Conservation (phyloP, 2,329 filamentous ascomycete genomes). For the Stachybotrys elegans region DNA sequence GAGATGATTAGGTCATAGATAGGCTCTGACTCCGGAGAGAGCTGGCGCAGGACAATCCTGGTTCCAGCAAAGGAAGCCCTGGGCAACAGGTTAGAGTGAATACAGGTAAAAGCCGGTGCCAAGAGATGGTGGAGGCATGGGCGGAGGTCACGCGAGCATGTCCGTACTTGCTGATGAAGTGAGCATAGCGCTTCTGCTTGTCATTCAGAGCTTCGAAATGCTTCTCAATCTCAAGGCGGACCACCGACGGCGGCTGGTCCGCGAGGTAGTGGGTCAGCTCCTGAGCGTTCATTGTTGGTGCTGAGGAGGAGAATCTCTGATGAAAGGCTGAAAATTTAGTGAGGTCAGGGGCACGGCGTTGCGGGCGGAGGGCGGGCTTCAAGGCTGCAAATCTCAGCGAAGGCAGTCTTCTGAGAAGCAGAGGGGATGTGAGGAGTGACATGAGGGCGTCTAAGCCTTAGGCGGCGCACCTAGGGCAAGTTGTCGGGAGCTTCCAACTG, state of each 20-base stretch:
- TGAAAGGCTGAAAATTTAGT: conserved; percentile 15
- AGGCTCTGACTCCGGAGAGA: conserved; percentile 74
- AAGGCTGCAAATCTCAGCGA: conserved; percentile 24
- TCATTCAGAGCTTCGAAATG: conserved; percentile 78
- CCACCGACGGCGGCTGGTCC: conserved; percentile 83
- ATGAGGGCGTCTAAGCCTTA: conserved; percentile 15
- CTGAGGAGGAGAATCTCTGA: conserved; percentile 25
- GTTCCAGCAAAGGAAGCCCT: conserved; percentile 75
- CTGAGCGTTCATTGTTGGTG: conserved; percentile 52
- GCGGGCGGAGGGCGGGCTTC: conserved; percentile 14
- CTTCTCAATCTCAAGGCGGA: conserved; percentile 83
- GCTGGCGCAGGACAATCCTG: conserved; percentile 73
- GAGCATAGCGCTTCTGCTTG: conserved; percentile 83
- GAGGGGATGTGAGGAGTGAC: conserved; percentile 28
- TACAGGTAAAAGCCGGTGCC: neutral
- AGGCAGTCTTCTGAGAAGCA: conserved; percentile 29
- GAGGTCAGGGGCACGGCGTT: conserved; percentile 16
- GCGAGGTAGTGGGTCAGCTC: conserved; percentile 76
- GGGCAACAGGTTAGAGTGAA: neutral
- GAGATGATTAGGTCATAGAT: conserved; percentile 79
- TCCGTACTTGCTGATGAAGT: conserved; percentile 76
- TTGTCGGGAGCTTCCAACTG: too few relatives aligned
- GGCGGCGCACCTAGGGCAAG: conserved; percentile 7
- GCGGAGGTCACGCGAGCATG: too few relatives aligned
- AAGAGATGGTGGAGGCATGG: too few relatives aligned